A percentile compares a stretch with the other conserved stretches of the same genome.
Evolutionary conservation across 2,329 filamentous ascomycete species (phyloP).

Genomic region (Botrytis porri): DNA sequence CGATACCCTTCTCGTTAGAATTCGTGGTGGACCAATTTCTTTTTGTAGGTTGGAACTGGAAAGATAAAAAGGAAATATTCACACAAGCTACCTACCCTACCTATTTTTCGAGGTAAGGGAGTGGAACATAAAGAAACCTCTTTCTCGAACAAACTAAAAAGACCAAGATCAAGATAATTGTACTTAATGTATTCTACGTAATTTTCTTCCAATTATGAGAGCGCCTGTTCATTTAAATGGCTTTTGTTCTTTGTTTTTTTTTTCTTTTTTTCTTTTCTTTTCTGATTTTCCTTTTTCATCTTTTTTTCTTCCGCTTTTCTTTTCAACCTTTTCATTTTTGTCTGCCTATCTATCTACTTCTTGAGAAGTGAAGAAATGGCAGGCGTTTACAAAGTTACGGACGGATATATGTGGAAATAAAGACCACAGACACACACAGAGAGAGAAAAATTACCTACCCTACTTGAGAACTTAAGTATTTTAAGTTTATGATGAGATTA

Average conservation of each 20-base stretch:
- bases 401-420: conserved; percentile 8
- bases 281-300: background rate
- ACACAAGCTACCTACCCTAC: background rate
- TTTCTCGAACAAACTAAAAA: conserved; percentile 4
- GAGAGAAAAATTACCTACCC: conserved; percentile 12
- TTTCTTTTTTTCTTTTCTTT: background rate
- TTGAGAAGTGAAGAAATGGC: background rate
- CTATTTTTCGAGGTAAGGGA: conserved; percentile 3
- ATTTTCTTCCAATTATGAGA: conserved; percentile 21
- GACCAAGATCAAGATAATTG: conserved; percentile 20
- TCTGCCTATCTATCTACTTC: background rate
- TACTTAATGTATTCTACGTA: conserved; percentile 35
- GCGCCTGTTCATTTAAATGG: background rate
- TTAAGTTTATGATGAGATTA: conserved; percentile 18
- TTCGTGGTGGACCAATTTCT: background rate
- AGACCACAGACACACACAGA: background rate
- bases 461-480: background rate
- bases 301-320: background rate
- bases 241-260: background rate
- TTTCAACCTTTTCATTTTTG: background rate
- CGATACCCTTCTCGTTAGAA: conserved; percentile 4
- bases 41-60: conserved; percentile 11
- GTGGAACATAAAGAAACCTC: conserved; percentile 4
- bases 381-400: conserved; percentile 4
- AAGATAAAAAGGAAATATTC: background rate